These are phyloP conservation scores for Morella rubra DNA, from an alignment of 306 rosid species.

Conservation along the genomic window DNA sequence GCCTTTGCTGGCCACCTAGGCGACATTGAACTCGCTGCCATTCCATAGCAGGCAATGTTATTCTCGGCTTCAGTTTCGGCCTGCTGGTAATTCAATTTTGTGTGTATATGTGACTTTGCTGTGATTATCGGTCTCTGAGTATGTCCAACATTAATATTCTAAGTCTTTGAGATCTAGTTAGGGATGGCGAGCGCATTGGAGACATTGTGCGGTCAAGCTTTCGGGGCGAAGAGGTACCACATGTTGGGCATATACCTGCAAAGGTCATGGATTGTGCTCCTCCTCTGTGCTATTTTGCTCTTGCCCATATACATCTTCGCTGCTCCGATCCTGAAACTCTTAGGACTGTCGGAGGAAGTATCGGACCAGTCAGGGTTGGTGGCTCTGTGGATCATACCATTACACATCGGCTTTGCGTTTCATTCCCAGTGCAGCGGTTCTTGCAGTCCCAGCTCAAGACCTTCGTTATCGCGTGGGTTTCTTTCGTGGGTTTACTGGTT, in stretches of 20 bases:
- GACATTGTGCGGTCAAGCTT: constrained; percentile 82
- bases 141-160: neutral
- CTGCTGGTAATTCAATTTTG: too few species aligned
- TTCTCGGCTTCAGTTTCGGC: constrained; percentile 66
- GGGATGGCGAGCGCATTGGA: constrained; percentile 90
- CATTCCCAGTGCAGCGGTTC: constrained; percentile 68
- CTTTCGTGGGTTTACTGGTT: constrained; percentile 38
- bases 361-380: constrained; percentile 55
- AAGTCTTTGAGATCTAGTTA: constrained; percentile 30
- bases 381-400: constrained; percentile 68
- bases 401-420: constrained; percentile 80
- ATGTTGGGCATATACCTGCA: constrained; percentile 73
- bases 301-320: constrained; percentile 59
- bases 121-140: too few species aligned
- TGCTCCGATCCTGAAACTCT: constrained; percentile 48
- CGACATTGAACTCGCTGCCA: constrained; percentile 60
- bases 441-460: constrained; percentile 73
- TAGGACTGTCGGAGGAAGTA: constrained; percentile 64
- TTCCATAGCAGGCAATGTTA: constrained; percentile 68
- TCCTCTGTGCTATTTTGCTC: constrained; percentile 48
- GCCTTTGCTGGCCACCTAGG: constrained; percentile 82
- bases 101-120: too few species aligned
- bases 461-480: constrained; percentile 50
- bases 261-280: constrained; percentile 65
- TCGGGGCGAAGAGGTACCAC: constrained; percentile 57